Conservation (phyloP, 2,329 filamentous ascomycete genomes). For the Lasiodiplodia sp. region DNA sequence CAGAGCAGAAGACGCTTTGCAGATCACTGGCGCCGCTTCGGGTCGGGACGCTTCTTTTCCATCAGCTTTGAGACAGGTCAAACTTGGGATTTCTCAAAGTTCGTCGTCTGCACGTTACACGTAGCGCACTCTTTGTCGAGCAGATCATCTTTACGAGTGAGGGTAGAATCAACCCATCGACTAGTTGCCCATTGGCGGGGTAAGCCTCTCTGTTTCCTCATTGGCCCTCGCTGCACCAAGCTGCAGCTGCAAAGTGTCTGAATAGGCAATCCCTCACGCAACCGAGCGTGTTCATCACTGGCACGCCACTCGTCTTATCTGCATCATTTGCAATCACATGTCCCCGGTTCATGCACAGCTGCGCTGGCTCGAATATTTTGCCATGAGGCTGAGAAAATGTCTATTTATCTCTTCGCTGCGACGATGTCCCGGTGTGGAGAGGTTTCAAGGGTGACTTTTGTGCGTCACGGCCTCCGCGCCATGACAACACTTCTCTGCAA, state of each 20-base stretch:
- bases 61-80: background rate
- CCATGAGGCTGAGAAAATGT: conserved; percentile 1
- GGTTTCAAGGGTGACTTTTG: background rate
- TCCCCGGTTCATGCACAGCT: conserved; percentile 8
- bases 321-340: conserved; percentile 9
- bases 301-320: conserved; percentile 13
- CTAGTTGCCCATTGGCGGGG: background rate
- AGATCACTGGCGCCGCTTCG: background rate
- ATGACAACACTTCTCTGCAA: background rate
- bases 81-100: background rate
- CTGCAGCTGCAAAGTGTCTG: conserved; percentile 13
- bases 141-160: conserved; percentile 17
- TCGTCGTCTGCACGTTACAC: background rate
- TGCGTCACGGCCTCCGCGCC: background rate
- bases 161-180: background rate
- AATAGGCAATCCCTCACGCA: conserved; percentile 8
- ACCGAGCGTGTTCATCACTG: conserved; percentile 9
- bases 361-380: conserved; percentile 7
- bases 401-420: background rate
- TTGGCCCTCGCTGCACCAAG: background rate
- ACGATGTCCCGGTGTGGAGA: background rate
- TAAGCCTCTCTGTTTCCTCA: background rate
- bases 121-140: conserved; percentile 17
- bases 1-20: background rate
- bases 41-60: background rate